Base-by-base conservation (phyloP, 345 rosid genomes). In the Durio zibethinus region DNA sequence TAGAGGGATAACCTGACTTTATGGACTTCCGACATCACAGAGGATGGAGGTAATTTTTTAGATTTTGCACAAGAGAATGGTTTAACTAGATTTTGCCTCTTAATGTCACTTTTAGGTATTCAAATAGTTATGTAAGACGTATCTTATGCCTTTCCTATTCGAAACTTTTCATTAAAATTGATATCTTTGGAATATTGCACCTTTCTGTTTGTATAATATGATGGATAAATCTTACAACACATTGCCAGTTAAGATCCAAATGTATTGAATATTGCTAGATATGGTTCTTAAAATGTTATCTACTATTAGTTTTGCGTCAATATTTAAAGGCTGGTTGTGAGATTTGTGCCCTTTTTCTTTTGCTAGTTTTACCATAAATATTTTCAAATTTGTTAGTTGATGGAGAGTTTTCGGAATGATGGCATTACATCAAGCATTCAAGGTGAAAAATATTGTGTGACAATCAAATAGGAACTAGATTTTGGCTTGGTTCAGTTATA, bases 11-110 rank as follows among this genome's bases (percentile, higher is more conserved):
- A 91, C 80, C 90, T 91, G 76, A 88, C 91, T 78, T 80, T 91
- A 72, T 91, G 95, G 95, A 88, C 95, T 73, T 87, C 93, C 76
- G 93, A 89, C 83, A 86, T 89, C 75, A 85, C 90, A 1, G 95
- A 91, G 77, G 91, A 89, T 81, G 95, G 91, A 79, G 90, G 91
- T 90, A 45, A 86, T 7, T 61, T 75, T 45, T 45, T 10, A 47
- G 40, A 47, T 77, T 43, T 38, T 25, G 42, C 52, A 35, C 15
- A 2, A 76, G 15, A 43, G 25, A 70, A 72, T 57, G 25, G 38
- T 15, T 43, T 18, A 23, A 15, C 36, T n/a, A 27, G 27, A 57
- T 20, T 60, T 61, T 59, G 20, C 18, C 20, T n/a, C 33, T 47
- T 43, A 47, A 10, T 27, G 31, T 60, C 31, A 42, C 23, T 29